These are phyloP conservation scores for Misopates orontium DNA, from an alignment of 257 asterid species.

Conservation along the genomic window DNA sequence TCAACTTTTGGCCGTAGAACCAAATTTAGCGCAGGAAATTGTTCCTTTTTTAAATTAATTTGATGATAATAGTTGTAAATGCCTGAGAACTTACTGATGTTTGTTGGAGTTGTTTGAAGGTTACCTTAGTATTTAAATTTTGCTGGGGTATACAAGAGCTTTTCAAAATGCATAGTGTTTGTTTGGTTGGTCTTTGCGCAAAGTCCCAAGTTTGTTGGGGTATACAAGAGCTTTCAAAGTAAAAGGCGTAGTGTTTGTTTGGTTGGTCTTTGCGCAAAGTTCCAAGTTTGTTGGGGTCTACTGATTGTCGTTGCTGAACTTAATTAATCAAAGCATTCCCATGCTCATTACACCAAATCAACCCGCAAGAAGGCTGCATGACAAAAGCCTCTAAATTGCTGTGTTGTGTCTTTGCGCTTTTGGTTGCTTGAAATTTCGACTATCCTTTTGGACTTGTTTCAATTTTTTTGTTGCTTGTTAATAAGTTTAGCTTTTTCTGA, in stretches of 20 bases:
- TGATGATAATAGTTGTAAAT: slow-evolving; percentile 16
- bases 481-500: slow-evolving; percentile 17
- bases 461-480: not conserved
- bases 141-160: slow-evolving; percentile 13
- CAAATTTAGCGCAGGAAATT: not conserved
- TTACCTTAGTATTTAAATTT: slow-evolving; percentile 19
- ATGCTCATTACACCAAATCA: not conserved
- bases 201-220: slow-evolving; percentile 1
- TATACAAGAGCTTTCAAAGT: too few species aligned
- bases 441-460: slow-evolving; percentile 12
- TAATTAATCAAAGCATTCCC: slow-evolving; percentile 9
- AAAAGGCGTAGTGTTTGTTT: not conserved
- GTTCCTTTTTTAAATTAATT: not conserved
- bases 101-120: slow-evolving; percentile 12
- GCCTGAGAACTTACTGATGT: slow-evolving; percentile 1
- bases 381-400: slow-evolving; percentile 18
- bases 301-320: slow-evolving; percentile 18
- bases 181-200: too few species aligned
- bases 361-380: slow-evolving; percentile 23
- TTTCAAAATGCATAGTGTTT: not conserved
- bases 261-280: not conserved
- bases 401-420: slow-evolving; percentile 6
- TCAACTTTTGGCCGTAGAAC: not conserved
- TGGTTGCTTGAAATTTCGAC: not conserved
- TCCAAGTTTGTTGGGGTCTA: not conserved